Base-by-base conservation (phyloP, 805 yeast genomes). In the Blastobotrys robertii region DNA sequence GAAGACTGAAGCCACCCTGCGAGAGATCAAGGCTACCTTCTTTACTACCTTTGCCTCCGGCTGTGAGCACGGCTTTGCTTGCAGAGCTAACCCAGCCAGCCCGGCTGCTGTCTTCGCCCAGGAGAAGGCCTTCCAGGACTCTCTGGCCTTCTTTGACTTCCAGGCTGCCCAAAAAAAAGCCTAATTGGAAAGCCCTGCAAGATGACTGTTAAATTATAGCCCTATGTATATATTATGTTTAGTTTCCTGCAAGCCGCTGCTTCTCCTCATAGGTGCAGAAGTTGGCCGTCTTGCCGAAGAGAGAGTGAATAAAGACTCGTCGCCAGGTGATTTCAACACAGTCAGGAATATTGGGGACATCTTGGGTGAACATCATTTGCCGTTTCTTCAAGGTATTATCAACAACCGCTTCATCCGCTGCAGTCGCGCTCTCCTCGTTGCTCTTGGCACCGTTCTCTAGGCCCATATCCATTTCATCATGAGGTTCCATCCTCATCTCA, bases 31-130 rank as follows among this genome's bases (percentile, higher is more conserved):
- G 43, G 75, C 75, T 32, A 67, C 67, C 34, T 87, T 74, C 66
- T 79, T 75, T 62, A 53, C 81, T 19, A 75, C 78, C 45, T 56
- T 84, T 37, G 81, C 74, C 60, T 59, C 80, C 29, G 81, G 81
- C 44, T 80, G 74, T 16, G 16, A 58, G 3, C 97, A 88, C 59
- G 97, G 96, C 1, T 88, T 69, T 60, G 76, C 94, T 14, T 78
- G 74, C 35, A 81, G 84, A 64, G 95, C 94, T 44, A 94, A 87
- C 57, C 49, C 72, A 30, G 47, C 65, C 8, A 64, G 66, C 46
- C 80, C 81, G 15, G 58, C 52, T 30, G 74, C 73, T 44, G 68
- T 60, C 51, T 79, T 78, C 51, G 86, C 94, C 34, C 77, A 72
- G 60, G 82, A 81, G 48, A 81, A 80, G 67, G 68, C 79, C 2